Evolutionary conservation across 78 protist genomes (phyloP), one percentile per base, ranked within the genome.

Genomic region (Dictyostelium discoideum): DNA sequence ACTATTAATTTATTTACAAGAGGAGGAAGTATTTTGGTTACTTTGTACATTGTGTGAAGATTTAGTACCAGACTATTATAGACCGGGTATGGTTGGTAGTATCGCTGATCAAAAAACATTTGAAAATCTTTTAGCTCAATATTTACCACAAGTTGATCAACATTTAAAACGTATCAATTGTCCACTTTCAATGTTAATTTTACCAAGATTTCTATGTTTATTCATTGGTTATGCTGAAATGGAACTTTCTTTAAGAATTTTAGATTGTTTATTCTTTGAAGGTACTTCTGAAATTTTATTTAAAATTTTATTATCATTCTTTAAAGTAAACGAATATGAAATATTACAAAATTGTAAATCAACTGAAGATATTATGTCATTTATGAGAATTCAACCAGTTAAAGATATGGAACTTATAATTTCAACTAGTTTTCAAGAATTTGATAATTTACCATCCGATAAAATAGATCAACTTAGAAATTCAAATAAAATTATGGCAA

Each of bases 21-120:
- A 96, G 29, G 95, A 80, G 39, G 96, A 90, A 16, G 96, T 96
- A 22, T 96, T 93, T 40, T 89, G 97, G 97, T 18, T 88, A 54
- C 63, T 93, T 2, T 73, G 67, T 32, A 42, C 92, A 5, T 73
- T 93, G 0, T 87, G 94, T 82, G 96, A 92, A 32, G 93, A 87
- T 14, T 74, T 92, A 16, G 84, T 96, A 11, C 92, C 96, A 20
- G 96, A 93, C 39, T 96, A 93, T 67, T 72, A 92, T 76, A 32
- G 86, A 26, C 92, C 89, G 5, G 87, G 85, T 26, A 87, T 96
- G 97, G 85, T 85, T 57, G 96, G 97, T n/a, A 24, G 82, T 1
- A 87, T 95, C 42, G 97, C 93, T 6, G 97, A 95, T 84, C 93
- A 88, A 69, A 85, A 87, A 46, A 87, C 94, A 5, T 85, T 95